Percentiles rank a stretch among this genome's conserved stretches.
These are phyloP conservation scores for Ziziphus jujuba DNA, from an alignment of 306 rosid species.

Conservation along the genomic window DNA sequence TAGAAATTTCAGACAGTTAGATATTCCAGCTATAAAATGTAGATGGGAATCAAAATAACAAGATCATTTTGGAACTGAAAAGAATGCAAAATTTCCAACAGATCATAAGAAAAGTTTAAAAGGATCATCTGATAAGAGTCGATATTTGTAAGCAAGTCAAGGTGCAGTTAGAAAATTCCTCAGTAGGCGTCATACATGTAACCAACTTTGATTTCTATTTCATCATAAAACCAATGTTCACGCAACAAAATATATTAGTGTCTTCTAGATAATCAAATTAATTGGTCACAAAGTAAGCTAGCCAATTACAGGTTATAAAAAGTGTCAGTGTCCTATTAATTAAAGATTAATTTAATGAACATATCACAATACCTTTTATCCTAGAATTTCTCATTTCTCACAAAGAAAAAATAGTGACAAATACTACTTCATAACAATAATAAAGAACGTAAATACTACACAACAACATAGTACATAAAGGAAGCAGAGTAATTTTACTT, in stretches of 20 bases:
- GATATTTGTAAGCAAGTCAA: not conserved
- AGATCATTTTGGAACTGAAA: constrained; percentile 2
- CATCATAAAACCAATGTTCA: too few relatives aligned
- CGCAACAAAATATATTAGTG: too few relatives aligned
- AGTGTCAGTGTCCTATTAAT: too few relatives aligned
- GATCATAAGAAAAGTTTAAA: not conserved
- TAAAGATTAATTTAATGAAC: too few relatives aligned
- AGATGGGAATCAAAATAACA: constrained; percentile 7
- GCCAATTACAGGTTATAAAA: too few relatives aligned
- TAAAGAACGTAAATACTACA: not conserved
- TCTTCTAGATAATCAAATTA: too few relatives aligned
- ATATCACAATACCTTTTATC: too few relatives aligned
- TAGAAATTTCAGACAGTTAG: constrained; percentile 15
- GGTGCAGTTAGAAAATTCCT: not conserved
- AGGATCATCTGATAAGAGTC: not conserved
- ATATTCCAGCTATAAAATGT: constrained; percentile 19
- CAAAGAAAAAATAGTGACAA: too few relatives aligned
- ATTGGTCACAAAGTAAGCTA: too few relatives aligned
- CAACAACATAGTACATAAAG: not conserved
- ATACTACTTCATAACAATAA: too few relatives aligned
- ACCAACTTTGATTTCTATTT: not conserved
- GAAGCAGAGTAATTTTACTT: constrained; percentile 39
- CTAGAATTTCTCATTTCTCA: too few relatives aligned
- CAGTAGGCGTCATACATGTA: not conserved
- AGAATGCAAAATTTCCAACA: not conserved